Base-by-base conservation (phyloP, 2,329 filamentous ascomycete species). In the Fusarium sp. region DNA sequence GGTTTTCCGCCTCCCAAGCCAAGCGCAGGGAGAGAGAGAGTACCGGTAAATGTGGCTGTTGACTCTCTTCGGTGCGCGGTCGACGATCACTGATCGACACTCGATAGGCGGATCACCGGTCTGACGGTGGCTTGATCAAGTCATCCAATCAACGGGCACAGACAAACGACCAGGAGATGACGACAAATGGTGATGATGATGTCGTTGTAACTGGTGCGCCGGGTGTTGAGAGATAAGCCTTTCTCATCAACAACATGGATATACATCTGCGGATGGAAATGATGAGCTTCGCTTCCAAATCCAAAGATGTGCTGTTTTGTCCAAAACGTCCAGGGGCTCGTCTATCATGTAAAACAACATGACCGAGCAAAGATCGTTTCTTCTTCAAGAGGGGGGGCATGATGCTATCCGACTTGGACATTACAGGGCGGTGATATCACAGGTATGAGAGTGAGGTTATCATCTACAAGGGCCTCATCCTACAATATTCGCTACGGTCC, bases 21-120 rank as follows among this genome's bases (percentile, higher is more conserved):
- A 33, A 33, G 35, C 23, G 50, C 33, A 42, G 49, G 27, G 45
- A 36, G 27, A 39, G n/a, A n/a, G n/a, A n/a, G n/a, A n/a, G n/a
- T n/a, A n/a, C n/a, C n/a, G n/a, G 27, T n/a, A 33, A 32, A 27
- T 41, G 37, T 37, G 51, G 47, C 31, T 49, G 48, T 57, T 17
- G 38, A 45, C 5, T 35, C 31, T 42, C 19, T 53, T 61, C 57
- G 58, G 57, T 53, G 52, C 60, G 60, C 56, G 56, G 11, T 44
- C 8, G 57, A 37, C 19, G 32, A 63, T 61, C 57, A 54, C 29
- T 57, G 61, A 64, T 64, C 61, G 56, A 49, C 61, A 49, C 39
- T 48, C 35, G 45, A 45, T 46, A 59, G 55, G 43, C 42, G 54
- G 50, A 49, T 65, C 47, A 36, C 53, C 39, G 50, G 52, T 61